These are phyloP conservation scores for Solanum gracilifrons DNA, from an alignment of 257 asterid genomes.

Conservation along the genomic window DNA sequence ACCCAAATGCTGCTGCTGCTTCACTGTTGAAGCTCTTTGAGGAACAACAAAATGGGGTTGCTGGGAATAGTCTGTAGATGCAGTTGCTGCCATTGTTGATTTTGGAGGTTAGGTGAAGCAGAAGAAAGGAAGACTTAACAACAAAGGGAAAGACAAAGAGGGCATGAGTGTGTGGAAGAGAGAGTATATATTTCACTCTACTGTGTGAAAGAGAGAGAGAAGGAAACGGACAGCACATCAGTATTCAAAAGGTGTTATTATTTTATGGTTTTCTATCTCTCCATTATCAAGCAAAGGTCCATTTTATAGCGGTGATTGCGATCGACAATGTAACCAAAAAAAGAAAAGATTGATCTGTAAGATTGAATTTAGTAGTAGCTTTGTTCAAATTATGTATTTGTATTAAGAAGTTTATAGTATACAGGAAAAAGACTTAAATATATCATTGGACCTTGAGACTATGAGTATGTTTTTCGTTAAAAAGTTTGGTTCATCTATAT, in stretches of 20 bases:
- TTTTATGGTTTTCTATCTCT: neutral
- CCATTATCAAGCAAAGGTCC: neutral
- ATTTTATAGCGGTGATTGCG: neutral
- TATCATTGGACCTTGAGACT: too few species aligned
- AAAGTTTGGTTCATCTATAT: too few species aligned
- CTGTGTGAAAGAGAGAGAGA: neutral
- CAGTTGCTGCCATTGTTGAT: conserved; percentile 20
- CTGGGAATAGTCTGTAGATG: conserved; percentile 15
- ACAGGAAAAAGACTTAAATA: too few species aligned
- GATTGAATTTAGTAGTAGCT: too few species aligned
- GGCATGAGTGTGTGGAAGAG: neutral
- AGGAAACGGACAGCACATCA: neutral
- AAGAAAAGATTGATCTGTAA: too few species aligned
- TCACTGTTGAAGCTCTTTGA: conserved; percentile 7
- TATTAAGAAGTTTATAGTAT: too few species aligned
- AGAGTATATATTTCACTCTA: neutral
- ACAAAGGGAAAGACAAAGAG: conserved; percentile 15
- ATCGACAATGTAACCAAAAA: neutral
- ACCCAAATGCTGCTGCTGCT: conserved; percentile 9
- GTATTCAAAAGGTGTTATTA: neutral
- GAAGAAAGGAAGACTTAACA: conserved; percentile 49
- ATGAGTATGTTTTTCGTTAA: too few species aligned
- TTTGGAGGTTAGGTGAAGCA: conserved; percentile 37
- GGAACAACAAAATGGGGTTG: conserved; percentile 20
- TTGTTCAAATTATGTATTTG: too few species aligned